These are phyloP conservation scores for Penicillium janthinellum DNA, from an alignment of 2,329 filamentous ascomycete genomes.

Conservation along the genomic window DNA sequence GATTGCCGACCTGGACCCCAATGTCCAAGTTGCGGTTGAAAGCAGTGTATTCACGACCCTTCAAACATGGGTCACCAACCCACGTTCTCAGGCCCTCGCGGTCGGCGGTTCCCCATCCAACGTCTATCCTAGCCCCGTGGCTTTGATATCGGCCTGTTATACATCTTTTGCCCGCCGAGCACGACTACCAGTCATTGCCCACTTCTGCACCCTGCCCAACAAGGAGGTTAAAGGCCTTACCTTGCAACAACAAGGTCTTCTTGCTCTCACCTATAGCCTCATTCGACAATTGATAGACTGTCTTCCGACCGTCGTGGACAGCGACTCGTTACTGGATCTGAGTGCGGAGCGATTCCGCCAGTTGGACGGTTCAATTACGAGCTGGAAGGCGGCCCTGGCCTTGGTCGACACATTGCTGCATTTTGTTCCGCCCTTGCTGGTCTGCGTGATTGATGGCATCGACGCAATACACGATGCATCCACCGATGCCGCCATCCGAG, in stretches of 20 bases:
- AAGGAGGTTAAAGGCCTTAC: slow-evolving; percentile 26
- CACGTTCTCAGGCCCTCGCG: slow-evolving; percentile 37
- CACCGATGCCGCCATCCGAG: slow-evolving; percentile 37
- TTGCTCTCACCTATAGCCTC: slow-evolving; percentile 43
- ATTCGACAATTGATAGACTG: slow-evolving; percentile 43
- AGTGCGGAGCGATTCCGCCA: slow-evolving; percentile 38
- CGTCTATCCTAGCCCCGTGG: slow-evolving; percentile 30
- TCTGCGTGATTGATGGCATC: slow-evolving; percentile 41
- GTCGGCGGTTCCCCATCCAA: slow-evolving; percentile 34
- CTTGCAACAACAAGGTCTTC: slow-evolving; percentile 33
- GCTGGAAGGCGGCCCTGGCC: slow-evolving; percentile 40
- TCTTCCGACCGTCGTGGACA: slow-evolving; percentile 39
- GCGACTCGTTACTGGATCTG: slow-evolving; percentile 37
- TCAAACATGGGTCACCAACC: slow-evolving; percentile 38
- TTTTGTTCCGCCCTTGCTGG: slow-evolving; percentile 39
- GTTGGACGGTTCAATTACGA: slow-evolving; percentile 37
- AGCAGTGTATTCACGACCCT: slow-evolving; percentile 31
- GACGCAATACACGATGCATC: slow-evolving; percentile 37
- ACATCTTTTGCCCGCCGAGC: slow-evolving; percentile 34
- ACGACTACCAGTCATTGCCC: slow-evolving; percentile 38
- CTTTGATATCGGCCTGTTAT: slow-evolving; percentile 39
- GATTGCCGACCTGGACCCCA: slow-evolving; percentile 31
- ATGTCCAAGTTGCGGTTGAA: slow-evolving; percentile 32
- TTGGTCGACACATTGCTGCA: slow-evolving; percentile 40
- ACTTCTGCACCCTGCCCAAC: slow-evolving; percentile 38